phyloP scores from a whole-genome alignment of 805 yeast genomes.

The Wickerhamomyces rabaulensis region DNA sequence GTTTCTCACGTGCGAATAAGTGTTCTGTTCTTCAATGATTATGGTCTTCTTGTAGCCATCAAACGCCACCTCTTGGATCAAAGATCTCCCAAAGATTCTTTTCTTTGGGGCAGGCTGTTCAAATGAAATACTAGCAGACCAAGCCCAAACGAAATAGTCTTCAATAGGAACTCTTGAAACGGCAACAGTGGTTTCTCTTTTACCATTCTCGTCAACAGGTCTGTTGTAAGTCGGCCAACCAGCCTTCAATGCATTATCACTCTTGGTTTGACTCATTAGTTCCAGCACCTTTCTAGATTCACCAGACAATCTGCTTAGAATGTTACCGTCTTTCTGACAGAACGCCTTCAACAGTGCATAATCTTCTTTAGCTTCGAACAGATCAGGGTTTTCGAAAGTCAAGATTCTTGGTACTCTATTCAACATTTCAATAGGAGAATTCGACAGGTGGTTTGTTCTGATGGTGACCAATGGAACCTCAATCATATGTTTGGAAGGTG shows the following conservation, averaged over 20 bases:
- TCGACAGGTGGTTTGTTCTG: constrained; percentile 33
- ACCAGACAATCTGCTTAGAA: constrained; percentile 59
- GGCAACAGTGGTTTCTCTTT: constrained; percentile 23
- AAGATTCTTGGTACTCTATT: constrained; percentile 53
- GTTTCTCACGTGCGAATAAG: constrained; percentile 23
- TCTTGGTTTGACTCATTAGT: constrained; percentile 31
- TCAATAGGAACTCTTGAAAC: constrained; percentile 67
- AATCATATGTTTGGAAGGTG: constrained; percentile 33
- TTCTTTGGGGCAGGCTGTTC: constrained; percentile 67
- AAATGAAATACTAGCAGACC: constrained; percentile 72
- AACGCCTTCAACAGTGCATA: constrained; percentile 68
- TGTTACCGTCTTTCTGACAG: constrained; percentile 52
- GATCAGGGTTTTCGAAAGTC: constrained; percentile 62
- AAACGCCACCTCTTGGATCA: constrained; percentile 76
- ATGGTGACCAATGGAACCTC: constrained; percentile 61
- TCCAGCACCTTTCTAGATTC: constrained; percentile 61
- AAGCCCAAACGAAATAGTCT: constrained; percentile 88
- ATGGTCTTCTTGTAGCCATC: constrained; percentile 78
- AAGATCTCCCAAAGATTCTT: constrained; percentile 71
- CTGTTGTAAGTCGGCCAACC: constrained; percentile 34
- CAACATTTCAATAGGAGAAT: constrained; percentile 53
- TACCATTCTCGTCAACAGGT: constrained; percentile 18
- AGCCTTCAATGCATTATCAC: constrained; percentile 29
- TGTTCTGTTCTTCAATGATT: constrained; percentile 62
- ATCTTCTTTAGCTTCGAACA: constrained; percentile 73